A percentile compares a stretch with the other conserved stretches of the same genome.
phyloP scores from a whole-genome alignment of 1,284 basidiomycete species.

The Butyriboletus regius region DNA sequence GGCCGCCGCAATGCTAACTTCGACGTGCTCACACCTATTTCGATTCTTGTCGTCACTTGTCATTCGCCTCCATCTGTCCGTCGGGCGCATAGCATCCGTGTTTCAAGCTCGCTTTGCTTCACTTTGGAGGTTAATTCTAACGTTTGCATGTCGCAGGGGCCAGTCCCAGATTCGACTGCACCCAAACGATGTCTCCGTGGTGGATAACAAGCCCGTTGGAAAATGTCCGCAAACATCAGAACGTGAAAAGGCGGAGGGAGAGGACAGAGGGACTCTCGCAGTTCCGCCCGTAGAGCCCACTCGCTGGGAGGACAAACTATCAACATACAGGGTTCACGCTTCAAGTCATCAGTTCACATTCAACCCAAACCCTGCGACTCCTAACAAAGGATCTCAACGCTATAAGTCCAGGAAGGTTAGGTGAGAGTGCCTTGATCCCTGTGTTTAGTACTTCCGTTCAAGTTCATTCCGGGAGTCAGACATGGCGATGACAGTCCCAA shows the following conservation, averaged over 20 bases:
- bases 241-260: background rate
- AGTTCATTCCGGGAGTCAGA: no score
- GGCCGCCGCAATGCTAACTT: background rate
- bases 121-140: constrained; percentile 9
- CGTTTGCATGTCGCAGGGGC: background rate
- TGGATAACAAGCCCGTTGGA: no score
- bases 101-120: constrained; percentile 2
- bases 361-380: constrained; percentile 3
- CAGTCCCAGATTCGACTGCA: background rate
- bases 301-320: background rate
- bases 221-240: background rate
- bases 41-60: constrained; percentile 11
- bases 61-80: constrained; percentile 4
- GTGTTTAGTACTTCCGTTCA: background rate
- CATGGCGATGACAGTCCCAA: no score
- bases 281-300: background rate
- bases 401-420: background rate
- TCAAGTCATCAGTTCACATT: background rate
- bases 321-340: background rate
- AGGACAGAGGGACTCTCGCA: background rate
- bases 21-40: background rate
- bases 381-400: constrained; percentile 7
- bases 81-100: background rate
- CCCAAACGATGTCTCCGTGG: background rate
- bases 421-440: background rate